Evolutionary conservation across 1,284 basidiomycete genomes (phyloP).

Genomic region (Bondarzewia mesenterica): DNA sequence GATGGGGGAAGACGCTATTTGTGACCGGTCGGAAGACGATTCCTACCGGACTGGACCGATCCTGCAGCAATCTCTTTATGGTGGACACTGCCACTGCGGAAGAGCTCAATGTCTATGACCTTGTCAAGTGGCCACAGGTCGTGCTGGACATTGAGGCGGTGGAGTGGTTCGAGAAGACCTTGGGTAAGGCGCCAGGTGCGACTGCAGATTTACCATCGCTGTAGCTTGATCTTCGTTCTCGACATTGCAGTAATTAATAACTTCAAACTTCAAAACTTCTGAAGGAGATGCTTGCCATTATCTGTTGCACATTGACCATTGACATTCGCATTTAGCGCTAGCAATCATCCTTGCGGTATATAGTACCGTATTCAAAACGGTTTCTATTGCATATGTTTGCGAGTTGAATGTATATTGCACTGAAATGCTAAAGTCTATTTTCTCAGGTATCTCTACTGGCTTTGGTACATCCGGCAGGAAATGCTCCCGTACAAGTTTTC

Average conservation of each 20-base stretch:
- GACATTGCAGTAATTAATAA: not conserved
- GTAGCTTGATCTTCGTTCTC: not conserved
- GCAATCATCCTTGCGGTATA: no score
- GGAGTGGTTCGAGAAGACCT: constrained; percentile 55
- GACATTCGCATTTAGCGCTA: no score
- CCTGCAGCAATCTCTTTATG: constrained; percentile 56
- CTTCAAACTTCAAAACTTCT: not conserved
- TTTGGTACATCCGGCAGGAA: no score
- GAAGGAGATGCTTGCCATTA: no score
- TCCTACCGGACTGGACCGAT: constrained; percentile 46
- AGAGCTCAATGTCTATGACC: constrained; percentile 70
- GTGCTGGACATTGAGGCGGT: constrained; percentile 67
- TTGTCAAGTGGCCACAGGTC: constrained; percentile 68
- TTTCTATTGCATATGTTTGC: no score
- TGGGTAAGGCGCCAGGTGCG: constrained; percentile 29
- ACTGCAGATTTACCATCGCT: not conserved
- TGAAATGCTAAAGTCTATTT: no score
- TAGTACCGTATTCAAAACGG: no score
- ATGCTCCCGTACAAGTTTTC: no score
- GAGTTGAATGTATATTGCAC: no score
- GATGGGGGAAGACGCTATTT: constrained; percentile 63
- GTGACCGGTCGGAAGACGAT: constrained; percentile 55
- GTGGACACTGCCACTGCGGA: constrained; percentile 55
- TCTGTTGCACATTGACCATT: no score
- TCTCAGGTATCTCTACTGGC: no score